Evolutionary conservation across 306 rosid species (phyloP).

Genomic region (Ziziphus jujuba): DNA sequence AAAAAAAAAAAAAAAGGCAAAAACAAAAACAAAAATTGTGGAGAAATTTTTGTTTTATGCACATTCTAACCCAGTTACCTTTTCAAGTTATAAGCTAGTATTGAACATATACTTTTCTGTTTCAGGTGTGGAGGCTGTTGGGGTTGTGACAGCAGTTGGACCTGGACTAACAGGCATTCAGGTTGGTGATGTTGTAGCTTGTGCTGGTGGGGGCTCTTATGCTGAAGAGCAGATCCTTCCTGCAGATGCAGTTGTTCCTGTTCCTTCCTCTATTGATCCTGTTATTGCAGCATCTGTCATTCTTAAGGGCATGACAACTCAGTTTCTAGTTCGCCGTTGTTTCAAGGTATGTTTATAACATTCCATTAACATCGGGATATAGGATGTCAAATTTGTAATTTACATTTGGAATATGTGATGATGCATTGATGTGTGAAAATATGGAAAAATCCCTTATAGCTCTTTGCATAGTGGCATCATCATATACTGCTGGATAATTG

Average conservation of each 20-base stretch:
- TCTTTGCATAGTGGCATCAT: neutral
- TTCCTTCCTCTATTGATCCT: slow-evolving; percentile 80
- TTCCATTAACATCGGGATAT: neutral
- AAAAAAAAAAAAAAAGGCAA: too few relatives aligned
- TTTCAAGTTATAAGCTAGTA: too few relatives aligned
- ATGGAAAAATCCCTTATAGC: neutral
- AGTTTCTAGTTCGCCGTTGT: slow-evolving; percentile 59
- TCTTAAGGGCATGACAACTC: slow-evolving; percentile 86
- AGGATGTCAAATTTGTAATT: neutral
- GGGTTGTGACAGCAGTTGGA: slow-evolving; percentile 81
- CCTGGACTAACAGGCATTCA: slow-evolving; percentile 67
- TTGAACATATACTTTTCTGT: neutral
- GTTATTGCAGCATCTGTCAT: slow-evolving; percentile 67
- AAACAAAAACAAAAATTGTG: too few relatives aligned
- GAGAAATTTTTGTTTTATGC: neutral
- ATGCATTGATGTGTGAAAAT: neutral
- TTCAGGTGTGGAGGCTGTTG: slow-evolving; percentile 90
- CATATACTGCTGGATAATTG: too few relatives aligned
- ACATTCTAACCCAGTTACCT: neutral
- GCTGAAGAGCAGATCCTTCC: slow-evolving; percentile 96
- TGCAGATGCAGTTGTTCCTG: slow-evolving; percentile 60
- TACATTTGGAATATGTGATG: neutral
- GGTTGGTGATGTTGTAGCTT: slow-evolving; percentile 52
- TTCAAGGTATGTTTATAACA: slow-evolving; percentile 57
- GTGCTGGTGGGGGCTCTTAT: slow-evolving; percentile 57